Conservation (phyloP, 1,284 basidiomycete species). For the Meripilus lineatus region DNA sequence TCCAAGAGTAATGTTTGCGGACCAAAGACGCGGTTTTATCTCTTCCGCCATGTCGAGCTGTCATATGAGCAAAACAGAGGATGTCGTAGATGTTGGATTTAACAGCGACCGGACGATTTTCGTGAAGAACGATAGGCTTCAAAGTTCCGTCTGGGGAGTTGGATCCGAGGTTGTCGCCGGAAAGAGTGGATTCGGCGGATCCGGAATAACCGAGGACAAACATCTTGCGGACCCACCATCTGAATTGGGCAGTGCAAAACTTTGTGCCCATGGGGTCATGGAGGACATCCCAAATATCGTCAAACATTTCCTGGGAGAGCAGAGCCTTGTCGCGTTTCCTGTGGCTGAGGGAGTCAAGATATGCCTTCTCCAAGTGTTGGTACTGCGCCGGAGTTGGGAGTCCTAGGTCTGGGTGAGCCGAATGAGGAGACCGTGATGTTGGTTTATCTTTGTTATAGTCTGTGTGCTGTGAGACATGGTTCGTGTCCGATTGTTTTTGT, state of each 20-base stretch:
- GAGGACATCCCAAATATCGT: slow-evolving; percentile 63
- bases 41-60: slow-evolving; percentile 66
- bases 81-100: slow-evolving; percentile 74
- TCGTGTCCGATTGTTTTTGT: too few species aligned
- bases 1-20: slow-evolving; percentile 67
- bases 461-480: too few species aligned
- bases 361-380: slow-evolving; percentile 47
- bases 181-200: slow-evolving; percentile 2
- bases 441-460: too few species aligned
- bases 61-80: slow-evolving; percentile 64
- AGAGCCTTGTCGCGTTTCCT: slow-evolving; percentile 65
- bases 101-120: slow-evolving; percentile 65
- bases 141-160: slow-evolving; percentile 18
- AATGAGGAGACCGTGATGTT: background rate
- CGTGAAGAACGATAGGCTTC: slow-evolving; percentile 50
- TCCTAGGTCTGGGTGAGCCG: slow-evolving; percentile 7
- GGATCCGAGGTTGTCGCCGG: slow-evolving; percentile 14
- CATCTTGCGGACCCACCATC: slow-evolving; percentile 80
- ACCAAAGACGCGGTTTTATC: slow-evolving; percentile 66
- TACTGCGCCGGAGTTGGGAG: slow-evolving; percentile 38
- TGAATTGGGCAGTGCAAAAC: slow-evolving; percentile 39
- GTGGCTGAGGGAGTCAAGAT: slow-evolving; percentile 49
- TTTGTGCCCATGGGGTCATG: slow-evolving; percentile 23
- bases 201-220: slow-evolving; percentile 46
- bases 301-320: slow-evolving; percentile 63